phyloP scores from a whole-genome alignment of 768 basidiomycete species.

The Rhodotorula kratochvilovae region DNA sequence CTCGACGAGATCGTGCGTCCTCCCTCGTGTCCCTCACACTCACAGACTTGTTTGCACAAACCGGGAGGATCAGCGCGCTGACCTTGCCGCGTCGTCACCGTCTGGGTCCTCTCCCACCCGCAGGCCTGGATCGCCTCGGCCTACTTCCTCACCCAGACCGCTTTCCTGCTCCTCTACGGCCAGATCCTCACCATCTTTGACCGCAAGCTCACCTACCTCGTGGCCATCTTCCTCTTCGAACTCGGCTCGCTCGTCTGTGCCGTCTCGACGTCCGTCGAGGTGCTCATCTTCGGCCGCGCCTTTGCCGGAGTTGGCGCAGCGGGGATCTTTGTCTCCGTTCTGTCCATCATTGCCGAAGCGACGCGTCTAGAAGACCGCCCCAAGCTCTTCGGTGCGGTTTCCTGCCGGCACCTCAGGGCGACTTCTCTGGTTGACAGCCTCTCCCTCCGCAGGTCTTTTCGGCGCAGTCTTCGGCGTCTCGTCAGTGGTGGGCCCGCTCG shows the following conservation, averaged over 20 bases:
- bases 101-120: background rate
- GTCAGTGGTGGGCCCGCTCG: constrained; percentile 33
- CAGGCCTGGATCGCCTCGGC: constrained; percentile 29
- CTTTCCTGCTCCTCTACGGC: constrained; percentile 45
- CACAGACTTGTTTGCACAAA: no score
- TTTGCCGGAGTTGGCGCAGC: constrained; percentile 54
- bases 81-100: background rate
- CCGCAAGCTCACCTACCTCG: constrained; percentile 47
- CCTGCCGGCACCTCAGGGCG: background rate
- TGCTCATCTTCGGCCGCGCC: constrained; percentile 52
- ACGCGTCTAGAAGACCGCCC: constrained; percentile 41
- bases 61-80: background rate
- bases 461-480: constrained; percentile 40
- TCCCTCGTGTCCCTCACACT: background rate
- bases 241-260: constrained; percentile 47
- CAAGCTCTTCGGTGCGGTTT: constrained; percentile 48
- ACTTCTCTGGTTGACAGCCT: constrained; percentile 43
- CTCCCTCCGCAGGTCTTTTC: background rate
- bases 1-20: constrained; percentile 26
- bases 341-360: constrained; percentile 30
- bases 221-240: constrained; percentile 48
- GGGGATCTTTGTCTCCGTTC: constrained; percentile 45
- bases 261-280: constrained; percentile 40
- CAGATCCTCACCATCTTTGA: constrained; percentile 46
- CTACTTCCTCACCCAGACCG: constrained; percentile 35